phyloP scores from a whole-genome alignment of 352 stramenopile genomes.

The Pythium periplocum region DNA sequence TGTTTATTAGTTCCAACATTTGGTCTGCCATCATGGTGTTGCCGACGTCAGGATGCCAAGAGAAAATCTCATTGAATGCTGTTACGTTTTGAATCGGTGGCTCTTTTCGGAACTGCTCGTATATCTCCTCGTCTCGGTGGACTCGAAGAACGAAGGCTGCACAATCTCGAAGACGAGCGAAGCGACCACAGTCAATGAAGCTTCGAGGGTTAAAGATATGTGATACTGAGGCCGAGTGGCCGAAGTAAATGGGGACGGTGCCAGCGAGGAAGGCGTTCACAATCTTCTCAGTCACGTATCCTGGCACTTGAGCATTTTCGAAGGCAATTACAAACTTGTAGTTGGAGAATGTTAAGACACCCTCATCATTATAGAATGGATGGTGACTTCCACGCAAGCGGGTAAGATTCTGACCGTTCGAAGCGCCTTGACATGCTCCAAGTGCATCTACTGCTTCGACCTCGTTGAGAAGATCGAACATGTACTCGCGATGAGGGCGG shows the following conservation, averaged over 20 bases:
- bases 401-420: background rate
- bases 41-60: constrained; percentile 35
- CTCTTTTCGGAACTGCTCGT: constrained; percentile 24
- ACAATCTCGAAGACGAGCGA: constrained; percentile 31
- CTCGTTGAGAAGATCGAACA: constrained; percentile 38
- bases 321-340: constrained; percentile 76
- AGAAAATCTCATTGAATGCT: constrained; percentile 30
- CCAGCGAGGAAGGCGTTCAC: constrained; percentile 54
- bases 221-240: constrained; percentile 31
- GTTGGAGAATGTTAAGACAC: constrained; percentile 22
- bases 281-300: constrained; percentile 68
- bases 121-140: constrained; percentile 26
- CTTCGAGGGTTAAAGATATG: constrained; percentile 40
- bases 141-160: constrained; percentile 30
- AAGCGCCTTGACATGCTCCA: constrained; percentile 27
- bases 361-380: constrained; percentile 34
- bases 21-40: constrained; percentile 2
- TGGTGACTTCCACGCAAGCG: constrained; percentile 4
- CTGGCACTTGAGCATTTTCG: constrained; percentile 33
- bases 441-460: constrained; percentile 44
- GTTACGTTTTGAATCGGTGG: constrained; percentile 26
- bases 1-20: background rate
- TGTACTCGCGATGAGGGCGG: constrained; percentile 42
- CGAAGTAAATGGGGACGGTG: constrained; percentile 51
- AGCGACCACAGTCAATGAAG: constrained; percentile 49